Base-by-base conservation (phyloP, 768 basidiomycete species). In the Rhizopogon vulgaris region DNA sequence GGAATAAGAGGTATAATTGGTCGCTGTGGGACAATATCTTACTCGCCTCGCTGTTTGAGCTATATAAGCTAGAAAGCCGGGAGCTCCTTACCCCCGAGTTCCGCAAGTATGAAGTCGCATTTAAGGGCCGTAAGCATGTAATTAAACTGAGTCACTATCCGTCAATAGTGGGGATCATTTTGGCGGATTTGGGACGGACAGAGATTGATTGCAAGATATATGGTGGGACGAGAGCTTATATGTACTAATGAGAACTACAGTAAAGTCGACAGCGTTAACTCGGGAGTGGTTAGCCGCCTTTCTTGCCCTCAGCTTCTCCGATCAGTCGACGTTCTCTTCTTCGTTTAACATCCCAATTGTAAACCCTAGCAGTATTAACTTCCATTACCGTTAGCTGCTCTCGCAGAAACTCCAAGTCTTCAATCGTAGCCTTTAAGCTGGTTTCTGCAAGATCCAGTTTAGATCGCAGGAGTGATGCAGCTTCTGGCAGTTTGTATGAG, bases 321-420 rank as follows among this genome's bases (percentile, higher is more conserved):
- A 62, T 63, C 58, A 70, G 65, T 52, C 81, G 69, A 58, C 69
- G 68, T 42, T 85, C 85, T 65, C 90, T 71, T 65, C 92, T 74
- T 58, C 85, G 71, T 65, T 90, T 91, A 27, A 95, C 92, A 64
- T 95, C 93, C 87, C 89, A 94, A 64, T 98, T 99, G 65, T 95
- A 97, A 48, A 95, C 86, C 36, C 95, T 77, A 5, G 95, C 95
- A 11, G 90, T 94, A 64, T 98, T 98, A 37, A 84, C 83, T 64
- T 99, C 94, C 90, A 97, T 96, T 9, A 96, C 82, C 4, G 96
- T 98, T 48, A 94, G 76, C 67, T 99, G 96, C 63, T 98, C 96
- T 48, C 92, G 76, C 53, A 98, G 69, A 65, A 90, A 99, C 63
- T 94, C 93, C 18, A 96, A 74, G 65, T 98, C 96, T 60, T 94